Evolutionary conservation across 83 land plant genomes (phyloP).

Genomic region (Picea abies): DNA sequence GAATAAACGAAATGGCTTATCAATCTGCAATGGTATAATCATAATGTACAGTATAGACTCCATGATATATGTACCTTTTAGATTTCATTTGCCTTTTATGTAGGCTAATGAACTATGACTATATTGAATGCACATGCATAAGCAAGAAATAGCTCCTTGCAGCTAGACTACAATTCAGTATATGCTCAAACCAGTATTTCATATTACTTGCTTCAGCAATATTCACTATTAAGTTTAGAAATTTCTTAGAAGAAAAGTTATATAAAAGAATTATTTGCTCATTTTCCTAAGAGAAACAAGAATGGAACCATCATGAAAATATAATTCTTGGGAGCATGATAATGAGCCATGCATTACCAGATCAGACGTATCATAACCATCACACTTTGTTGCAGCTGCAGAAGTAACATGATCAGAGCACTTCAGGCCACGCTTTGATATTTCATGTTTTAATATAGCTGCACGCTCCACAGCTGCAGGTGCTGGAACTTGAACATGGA

Average conservation of each 20-base stretch:
- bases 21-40: too few relatives aligned
- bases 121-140: too few relatives aligned
- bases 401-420: conserved; percentile 56
- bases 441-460: conserved; percentile 74
- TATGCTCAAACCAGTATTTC: too few relatives aligned
- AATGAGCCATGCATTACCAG: conserved; percentile 50
- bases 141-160: too few relatives aligned
- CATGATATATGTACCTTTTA: too few relatives aligned
- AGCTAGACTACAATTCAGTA: too few relatives aligned
- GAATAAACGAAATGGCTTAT: too few relatives aligned
- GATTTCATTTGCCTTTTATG: too few relatives aligned
- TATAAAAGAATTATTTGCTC: background rate
- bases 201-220: background rate
- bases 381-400: conserved; percentile 85
- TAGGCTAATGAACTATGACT: too few relatives aligned
- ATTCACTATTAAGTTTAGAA: background rate
- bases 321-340: background rate
- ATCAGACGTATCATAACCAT: conserved; percentile 96
- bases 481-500: conserved; percentile 79
- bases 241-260: background rate
- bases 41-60: too few relatives aligned
- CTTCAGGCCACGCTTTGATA: conserved; percentile 56
- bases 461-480: conserved; percentile 81
- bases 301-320: conserved; percentile 5
- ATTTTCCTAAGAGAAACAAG: background rate